A percentile compares a stretch with the other conserved stretches of the same genome.
These are phyloP conservation scores for Linanthus parryae DNA, from an alignment of 148 eudicot species.

Conservation along the genomic window DNA sequence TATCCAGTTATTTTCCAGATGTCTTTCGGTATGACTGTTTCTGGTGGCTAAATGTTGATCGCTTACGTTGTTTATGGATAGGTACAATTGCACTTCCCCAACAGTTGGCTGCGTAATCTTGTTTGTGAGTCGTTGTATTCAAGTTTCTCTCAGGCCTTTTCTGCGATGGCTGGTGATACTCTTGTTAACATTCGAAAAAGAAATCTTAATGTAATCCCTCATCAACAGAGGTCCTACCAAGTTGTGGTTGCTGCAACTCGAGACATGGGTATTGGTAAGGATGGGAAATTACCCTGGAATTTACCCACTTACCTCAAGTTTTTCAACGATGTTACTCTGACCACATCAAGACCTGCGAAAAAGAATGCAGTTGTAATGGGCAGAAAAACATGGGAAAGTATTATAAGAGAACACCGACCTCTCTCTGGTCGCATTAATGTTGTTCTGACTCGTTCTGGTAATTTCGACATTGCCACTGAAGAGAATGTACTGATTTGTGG, in stretches of 20 bases:
- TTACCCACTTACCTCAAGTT: constrained; percentile 79
- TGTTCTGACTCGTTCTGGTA: constrained; percentile 62
- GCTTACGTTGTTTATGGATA: constrained; percentile 4
- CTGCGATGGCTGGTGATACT: constrained; percentile 42
- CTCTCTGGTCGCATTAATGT: constrained; percentile 85
- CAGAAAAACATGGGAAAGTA: constrained; percentile 98
- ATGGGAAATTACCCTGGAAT: constrained; percentile 89
- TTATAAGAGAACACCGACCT: constrained; percentile 58
- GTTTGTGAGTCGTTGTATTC: constrained; percentile 4
- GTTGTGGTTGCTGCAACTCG: constrained; percentile 92
- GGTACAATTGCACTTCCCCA: constrained; percentile 4
- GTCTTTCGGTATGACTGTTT: no score
- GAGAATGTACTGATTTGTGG: constrained; percentile 65
- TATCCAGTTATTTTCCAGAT: no score
- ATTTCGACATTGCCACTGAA: constrained; percentile 33
- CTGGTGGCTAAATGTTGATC: no score
- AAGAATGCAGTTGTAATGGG: constrained; percentile 96
- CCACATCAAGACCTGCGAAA: constrained; percentile 56
- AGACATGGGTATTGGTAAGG: constrained; percentile 90
- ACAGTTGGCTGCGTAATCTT: constrained; percentile 5
- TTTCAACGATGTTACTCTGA: constrained; percentile 70
- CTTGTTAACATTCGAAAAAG: constrained; percentile 22
- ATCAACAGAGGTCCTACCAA: constrained; percentile 52
- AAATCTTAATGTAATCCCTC: constrained; percentile 8
- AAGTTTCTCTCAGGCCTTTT: constrained; percentile 5